Percentiles rank a stretch among this genome's conserved stretches.
phyloP scores from a whole-genome alignment of 2,329 filamentous ascomycete species.

The Neospermospora avenae region DNA sequence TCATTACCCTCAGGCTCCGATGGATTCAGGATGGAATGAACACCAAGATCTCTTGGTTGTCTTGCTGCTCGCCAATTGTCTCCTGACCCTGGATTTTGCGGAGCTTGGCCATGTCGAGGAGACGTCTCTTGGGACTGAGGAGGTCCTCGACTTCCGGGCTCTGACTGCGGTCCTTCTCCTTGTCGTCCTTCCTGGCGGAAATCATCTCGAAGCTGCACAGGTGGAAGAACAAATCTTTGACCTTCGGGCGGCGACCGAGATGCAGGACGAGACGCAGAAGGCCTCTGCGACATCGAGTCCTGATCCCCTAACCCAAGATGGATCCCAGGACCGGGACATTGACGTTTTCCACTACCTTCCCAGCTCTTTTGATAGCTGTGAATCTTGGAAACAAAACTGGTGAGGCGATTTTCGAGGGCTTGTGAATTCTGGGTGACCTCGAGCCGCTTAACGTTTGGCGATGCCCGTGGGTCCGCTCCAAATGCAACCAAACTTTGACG shows the following conservation, averaged over 20 bases:
- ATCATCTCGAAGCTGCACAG: slow-evolving; percentile 36
- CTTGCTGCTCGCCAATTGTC: slow-evolving; percentile 28
- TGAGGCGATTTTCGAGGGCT: slow-evolving; percentile 31
- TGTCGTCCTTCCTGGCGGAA: slow-evolving; percentile 25
- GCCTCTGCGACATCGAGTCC: slow-evolving; percentile 63
- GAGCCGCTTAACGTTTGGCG: slow-evolving; percentile 30
- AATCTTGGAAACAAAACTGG: slow-evolving; percentile 36
- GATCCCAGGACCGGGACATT: slow-evolving; percentile 55
- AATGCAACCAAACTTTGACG: slow-evolving; percentile 33
- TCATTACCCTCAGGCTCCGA: slow-evolving; percentile 28
- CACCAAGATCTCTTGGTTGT: slow-evolving; percentile 34
- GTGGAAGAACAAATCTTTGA: slow-evolving; percentile 34
- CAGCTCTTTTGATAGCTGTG: slow-evolving; percentile 36
- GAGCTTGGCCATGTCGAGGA: slow-evolving; percentile 23
- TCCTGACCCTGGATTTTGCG: slow-evolving; percentile 15
- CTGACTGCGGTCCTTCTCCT: slow-evolving; percentile 26
- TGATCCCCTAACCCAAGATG: slow-evolving; percentile 53
- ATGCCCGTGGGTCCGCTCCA: slow-evolving; percentile 32
- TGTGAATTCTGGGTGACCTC: slow-evolving; percentile 30
- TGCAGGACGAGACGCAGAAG: slow-evolving; percentile 52
- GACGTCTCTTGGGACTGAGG: slow-evolving; percentile 24
- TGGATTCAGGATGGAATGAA: slow-evolving; percentile 38
- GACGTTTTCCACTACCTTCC: slow-evolving; percentile 42
- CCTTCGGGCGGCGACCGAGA: slow-evolving; percentile 42
- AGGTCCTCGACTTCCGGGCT: slow-evolving; percentile 24